These are phyloP conservation scores for Hypoxylon trugodes DNA, from an alignment of 495 filamentous ascomycete species.

Conservation along the genomic window DNA sequence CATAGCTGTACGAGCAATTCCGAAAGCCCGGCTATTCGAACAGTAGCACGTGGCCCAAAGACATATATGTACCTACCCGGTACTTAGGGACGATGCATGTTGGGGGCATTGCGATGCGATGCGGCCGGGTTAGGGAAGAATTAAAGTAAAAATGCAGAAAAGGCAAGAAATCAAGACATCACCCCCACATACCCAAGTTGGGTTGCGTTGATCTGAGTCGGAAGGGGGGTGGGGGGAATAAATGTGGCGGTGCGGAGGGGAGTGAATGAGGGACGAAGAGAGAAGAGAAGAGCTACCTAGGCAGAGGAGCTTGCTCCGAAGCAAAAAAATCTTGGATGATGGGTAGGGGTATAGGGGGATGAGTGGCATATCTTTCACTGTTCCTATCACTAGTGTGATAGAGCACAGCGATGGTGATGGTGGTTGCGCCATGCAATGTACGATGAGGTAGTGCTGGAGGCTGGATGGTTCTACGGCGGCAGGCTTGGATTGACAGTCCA, in stretches of 20 bases:
- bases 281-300: too few species aligned
- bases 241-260: background rate
- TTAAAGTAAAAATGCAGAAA: background rate
- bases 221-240: background rate
- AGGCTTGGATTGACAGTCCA: constrained; percentile 1
- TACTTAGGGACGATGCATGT: too few species aligned
- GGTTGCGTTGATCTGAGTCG: constrained; percentile 12
- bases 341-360: background rate
- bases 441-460: constrained; percentile 7
- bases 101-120: too few species aligned
- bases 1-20: background rate
- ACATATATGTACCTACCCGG: too few species aligned
- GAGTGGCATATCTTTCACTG: background rate
- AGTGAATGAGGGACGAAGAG: too few species aligned
- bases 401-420: constrained; percentile 2
- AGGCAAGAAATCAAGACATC: background rate
- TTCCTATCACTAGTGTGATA: constrained; percentile 20
- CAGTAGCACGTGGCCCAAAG: too few species aligned
- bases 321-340: too few species aligned
- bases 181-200: constrained; percentile 16
- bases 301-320: too few species aligned
- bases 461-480: constrained; percentile 7
- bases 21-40: constrained; percentile 10
- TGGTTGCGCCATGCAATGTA: constrained; percentile 20
- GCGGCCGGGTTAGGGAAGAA: too few species aligned